Evolutionary conservation across 2,329 filamentous ascomycete genomes (phyloP), one percentile per base, ranked within the genome.

Genomic region (Mycosphaerella sp.): DNA sequence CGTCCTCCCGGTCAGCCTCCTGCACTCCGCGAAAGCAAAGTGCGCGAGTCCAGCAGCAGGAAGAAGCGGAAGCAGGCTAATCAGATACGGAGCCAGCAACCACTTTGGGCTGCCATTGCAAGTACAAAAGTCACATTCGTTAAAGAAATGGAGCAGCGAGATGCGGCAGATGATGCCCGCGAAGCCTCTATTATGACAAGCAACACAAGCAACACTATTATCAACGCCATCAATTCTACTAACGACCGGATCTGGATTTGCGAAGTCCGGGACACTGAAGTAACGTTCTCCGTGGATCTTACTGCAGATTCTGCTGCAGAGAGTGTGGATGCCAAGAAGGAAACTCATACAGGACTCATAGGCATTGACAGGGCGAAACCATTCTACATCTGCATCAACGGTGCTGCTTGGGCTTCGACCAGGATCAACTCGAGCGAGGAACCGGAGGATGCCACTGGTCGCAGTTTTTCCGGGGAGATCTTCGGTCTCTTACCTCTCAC

Each of bases 61-160:
- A 93, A 89, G 75, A 86, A 88, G 74, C 83, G 87, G 73, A 92
- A 93, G 74, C 89, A 95, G 73, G 92, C 88, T 67, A 90, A 89
- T 55, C 88, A 93, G 71, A 89, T 95, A 62, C 81, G 91, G 70
- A 88, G 89, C 69, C 85, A 89, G 67, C 91, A 96, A 73, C 91
- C 91, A 46, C 81, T 96, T 61, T 96, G 91, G 91, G 89, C 91
- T 60, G 91, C 91, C 45, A 81, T 96, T 64, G 91, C 91, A 48
- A 95, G 89, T 74, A 95, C 91, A 67, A 96, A 96, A 78, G 91
- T 96, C 69, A 92, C 93, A 64, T 89, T 95, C 73, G 85, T 95
- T 67, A 93, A 95, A 74, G 91, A 72, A 75, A 80, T 77, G 70
- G 76, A 79, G 73, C 81, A 95, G 69, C 92, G 87, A 61, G 84